Evolutionary conservation across 371 early-diverging fungal species (phyloP), one percentile per base, ranked within the genome.

Genomic region (Choanephora cucurbitarum): DNA sequence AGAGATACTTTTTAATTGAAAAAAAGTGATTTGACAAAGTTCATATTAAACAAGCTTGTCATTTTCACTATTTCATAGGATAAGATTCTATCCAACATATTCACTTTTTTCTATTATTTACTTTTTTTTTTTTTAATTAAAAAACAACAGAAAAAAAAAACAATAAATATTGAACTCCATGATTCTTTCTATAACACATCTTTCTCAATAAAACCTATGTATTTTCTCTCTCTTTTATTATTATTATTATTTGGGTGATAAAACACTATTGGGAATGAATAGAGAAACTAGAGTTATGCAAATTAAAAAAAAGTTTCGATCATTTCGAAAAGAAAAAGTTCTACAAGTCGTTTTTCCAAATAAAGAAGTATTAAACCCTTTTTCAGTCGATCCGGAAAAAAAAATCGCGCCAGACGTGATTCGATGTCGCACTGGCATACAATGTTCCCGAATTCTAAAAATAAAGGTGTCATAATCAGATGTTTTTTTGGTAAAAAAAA

Each of bases 211-310:
- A 32, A 6, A 10, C 5, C 32, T 10, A 6, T 32, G 32, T 32
- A 6, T 32, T 32, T 32, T 32, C 10, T 32, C 32, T 32, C 32
- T 32, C 32, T 32, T 10, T 32, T 32, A 32, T n/a, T n/a, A n/a
- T n/a, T n/a, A n/a, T n/a, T n/a, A n/a, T n/a, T n/a, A n/a, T n/a
- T 28, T 28, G 3, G 28, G 28, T 28, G 28, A 28, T 28, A 37
- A 66, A 57, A 64, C 60, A 70, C 10, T 67, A 52, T 37, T 37
- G 37, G 68, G 68, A 63, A 46, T 45, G 49, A 49, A 60, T 31
- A 34, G 31, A 44, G 18, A 22, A 11, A n/a, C n/a, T n/a, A 31
- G 39, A 17, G 41, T 43, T 49, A 59, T 52, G 49, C 42, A 46
- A 32, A 43, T 53, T 45, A 53, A 41, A 34, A 49, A 48, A 34